A percentile compares a stretch with the other conserved stretches of the same genome.
These are phyloP conservation scores for Musa itinerans DNA, from an alignment of 176 grass and related monocot species.

Conservation along the genomic window DNA sequence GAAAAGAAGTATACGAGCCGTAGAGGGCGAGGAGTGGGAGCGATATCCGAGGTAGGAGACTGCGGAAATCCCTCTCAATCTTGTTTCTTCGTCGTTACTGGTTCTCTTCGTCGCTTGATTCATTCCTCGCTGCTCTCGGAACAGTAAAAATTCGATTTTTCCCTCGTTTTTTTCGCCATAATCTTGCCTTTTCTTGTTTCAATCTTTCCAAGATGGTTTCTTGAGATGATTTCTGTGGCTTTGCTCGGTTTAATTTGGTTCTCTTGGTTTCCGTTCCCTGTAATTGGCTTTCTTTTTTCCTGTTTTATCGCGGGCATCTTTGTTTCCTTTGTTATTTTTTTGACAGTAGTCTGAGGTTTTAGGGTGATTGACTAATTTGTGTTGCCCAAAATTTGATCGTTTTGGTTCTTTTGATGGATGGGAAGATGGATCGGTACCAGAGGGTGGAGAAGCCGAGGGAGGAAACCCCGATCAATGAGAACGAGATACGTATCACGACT, in stretches of 20 bases:
- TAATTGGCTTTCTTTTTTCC: neutral
- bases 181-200: neutral
- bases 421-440: conserved; percentile 88
- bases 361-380: neutral
- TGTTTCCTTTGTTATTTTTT: neutral
- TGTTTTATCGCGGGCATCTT: neutral
- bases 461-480: conserved; percentile 95
- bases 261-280: neutral
- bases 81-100: neutral
- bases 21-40: conserved; percentile 2
- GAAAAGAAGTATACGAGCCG: conserved; percentile 20
- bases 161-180: neutral
- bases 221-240: neutral
- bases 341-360: neutral
- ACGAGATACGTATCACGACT: conserved; percentile 95
- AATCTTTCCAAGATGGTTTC: neutral
- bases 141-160: neutral
- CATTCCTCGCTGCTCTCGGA: too few relatives aligned
- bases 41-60: neutral
- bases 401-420: neutral
- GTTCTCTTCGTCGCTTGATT: neutral
- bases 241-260: neutral
- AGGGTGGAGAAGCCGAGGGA: conserved; percentile 95
- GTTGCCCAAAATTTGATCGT: neutral
- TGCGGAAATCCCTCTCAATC: neutral